Evolutionary conservation across 306 rosid genomes (phyloP).

Genomic region (Prunus campanulata): DNA sequence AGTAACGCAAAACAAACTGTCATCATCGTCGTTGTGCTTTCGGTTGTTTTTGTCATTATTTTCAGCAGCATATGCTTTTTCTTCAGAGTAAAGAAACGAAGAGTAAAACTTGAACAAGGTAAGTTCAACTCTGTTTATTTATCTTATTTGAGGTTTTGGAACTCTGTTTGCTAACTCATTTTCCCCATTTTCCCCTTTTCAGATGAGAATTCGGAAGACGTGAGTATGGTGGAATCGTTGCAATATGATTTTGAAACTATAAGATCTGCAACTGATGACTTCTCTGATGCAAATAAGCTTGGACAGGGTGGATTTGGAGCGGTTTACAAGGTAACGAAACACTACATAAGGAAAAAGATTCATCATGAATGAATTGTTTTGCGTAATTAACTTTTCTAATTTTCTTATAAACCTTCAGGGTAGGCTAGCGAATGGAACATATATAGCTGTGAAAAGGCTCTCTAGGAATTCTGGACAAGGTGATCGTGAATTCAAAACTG

Average conservation of each 20-base stretch:
- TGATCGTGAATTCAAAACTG: conserved; percentile 44
- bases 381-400: too few relatives aligned
- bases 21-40: too few relatives aligned
- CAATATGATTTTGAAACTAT: conserved; percentile 36
- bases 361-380: too few relatives aligned
- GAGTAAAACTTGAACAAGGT: too few relatives aligned
- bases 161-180: background rate
- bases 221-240: conserved; percentile 1
- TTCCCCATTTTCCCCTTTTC: background rate
- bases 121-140: too few relatives aligned
- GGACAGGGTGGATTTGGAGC: conserved; percentile 61
- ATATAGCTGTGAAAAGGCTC: conserved; percentile 43
- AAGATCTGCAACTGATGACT: conserved; percentile 39
- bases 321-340: conserved; percentile 45
- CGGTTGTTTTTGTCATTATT: too few relatives aligned
- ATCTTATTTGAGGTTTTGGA: too few relatives aligned
- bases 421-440: conserved; percentile 23
- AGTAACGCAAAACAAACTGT: too few relatives aligned
- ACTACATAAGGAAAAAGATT: too few relatives aligned
- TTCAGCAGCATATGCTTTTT: too few relatives aligned
- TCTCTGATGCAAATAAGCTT: conserved; percentile 43
- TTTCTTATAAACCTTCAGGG: conserved; percentile 38
- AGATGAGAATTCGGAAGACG: background rate
- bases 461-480: conserved; percentile 37
- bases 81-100: too few relatives aligned